These are phyloP conservation scores for Venturia oleaginea DNA, from an alignment of 2,329 filamentous ascomycete genomes.

Conservation along the genomic window DNA sequence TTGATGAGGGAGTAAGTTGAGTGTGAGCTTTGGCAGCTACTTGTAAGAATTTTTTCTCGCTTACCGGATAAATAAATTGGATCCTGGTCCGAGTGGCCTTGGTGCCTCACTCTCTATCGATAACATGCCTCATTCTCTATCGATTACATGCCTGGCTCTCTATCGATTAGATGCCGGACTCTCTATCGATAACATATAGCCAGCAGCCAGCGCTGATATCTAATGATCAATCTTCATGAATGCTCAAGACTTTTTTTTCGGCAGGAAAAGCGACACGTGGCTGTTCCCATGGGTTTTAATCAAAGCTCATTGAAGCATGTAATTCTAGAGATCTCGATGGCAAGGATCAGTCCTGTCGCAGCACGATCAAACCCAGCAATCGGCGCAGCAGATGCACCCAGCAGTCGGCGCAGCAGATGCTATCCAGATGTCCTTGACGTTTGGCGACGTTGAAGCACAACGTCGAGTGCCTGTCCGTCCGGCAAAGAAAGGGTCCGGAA, in stretches of 20 bases:
- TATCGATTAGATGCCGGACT: background rate
- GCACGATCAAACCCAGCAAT: background rate
- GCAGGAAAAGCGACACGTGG: background rate
- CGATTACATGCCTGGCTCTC: background rate
- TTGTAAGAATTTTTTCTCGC: background rate
- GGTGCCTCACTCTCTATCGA: background rate
- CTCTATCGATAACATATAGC: too few relatives aligned
- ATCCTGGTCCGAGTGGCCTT: background rate
- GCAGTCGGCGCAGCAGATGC: background rate
- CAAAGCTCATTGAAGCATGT: background rate
- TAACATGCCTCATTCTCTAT: too few relatives aligned
- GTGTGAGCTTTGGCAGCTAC: background rate
- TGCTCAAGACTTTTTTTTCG: too few relatives aligned
- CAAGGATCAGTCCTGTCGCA: background rate
- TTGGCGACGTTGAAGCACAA: too few relatives aligned
- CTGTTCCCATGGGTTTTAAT: background rate
- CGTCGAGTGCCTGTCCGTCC: background rate
- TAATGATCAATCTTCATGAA: too few relatives aligned
- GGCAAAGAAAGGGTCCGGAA: background rate
- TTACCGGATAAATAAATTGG: background rate
- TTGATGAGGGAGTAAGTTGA: conserved; percentile 37
- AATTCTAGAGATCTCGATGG: background rate
- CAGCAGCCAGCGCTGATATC: too few relatives aligned
- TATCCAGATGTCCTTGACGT: background rate
- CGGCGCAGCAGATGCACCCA: too few relatives aligned